Evolutionary conservation across 352 stramenopile genomes (phyloP), one percentile per base, ranked within the genome.

Genomic region (Globisporangium solare): DNA sequence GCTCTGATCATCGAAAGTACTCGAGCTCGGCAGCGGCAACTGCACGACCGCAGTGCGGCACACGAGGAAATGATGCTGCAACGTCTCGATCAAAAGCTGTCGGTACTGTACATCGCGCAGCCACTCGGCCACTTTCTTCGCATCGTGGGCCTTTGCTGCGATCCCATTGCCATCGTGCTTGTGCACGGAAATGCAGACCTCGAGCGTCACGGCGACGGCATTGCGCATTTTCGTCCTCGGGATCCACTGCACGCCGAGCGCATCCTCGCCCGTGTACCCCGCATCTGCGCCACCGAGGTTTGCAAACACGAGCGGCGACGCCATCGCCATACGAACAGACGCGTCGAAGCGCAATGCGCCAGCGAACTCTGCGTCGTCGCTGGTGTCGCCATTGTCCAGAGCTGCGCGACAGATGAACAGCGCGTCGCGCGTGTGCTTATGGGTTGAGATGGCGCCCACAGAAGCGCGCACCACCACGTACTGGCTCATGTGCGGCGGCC

Each of bases 161-260:
- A 11, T 35, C 15, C 61, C 13, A 21, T 17, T 14, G 22, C 18
- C 24, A 1, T 47, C 24, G 41, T 60, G 59, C 6, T 35, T 35
- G 27, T 35, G 27, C 5, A 35, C 27, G 0, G 27, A 35, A 35
- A 35, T 35, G 27, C 27, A 10, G 5, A 84, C 47, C 47, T 85
- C 68, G 24, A 91, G 61, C 27, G 75, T 84, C 56, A 88, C 74
- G 1, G 70, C 72, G 14, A 69, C 78, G 17, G 76, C 80, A 11
- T 60, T 46, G 17, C 67, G 63, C 47, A 91, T 66, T 31, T 60
- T 52, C 42, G 40, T 21, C 15, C 68, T 73, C 17, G 78, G 69
- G 48, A 91, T 76, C 76, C 78, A 91, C 32, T 69, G 58, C 50
- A 48, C 32, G 14, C 22, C 48, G 45, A 77, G 40, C 3, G 39